phyloP scores from a whole-genome alignment of 495 filamentous ascomycete genomes.

The Penicillium atrosanguineum region DNA sequence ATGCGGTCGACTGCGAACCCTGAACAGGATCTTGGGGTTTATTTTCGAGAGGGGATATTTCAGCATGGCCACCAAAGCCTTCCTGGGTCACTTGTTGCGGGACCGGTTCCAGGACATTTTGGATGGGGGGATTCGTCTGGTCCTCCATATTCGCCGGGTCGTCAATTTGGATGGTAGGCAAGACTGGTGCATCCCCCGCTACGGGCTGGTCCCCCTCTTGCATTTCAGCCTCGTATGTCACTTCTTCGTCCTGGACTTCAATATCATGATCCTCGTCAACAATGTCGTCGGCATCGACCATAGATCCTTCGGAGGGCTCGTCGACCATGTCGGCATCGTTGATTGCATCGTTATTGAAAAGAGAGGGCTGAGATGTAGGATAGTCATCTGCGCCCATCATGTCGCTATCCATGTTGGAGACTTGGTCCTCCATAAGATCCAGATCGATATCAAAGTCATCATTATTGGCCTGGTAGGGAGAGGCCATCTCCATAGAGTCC shows the following conservation, averaged over 20 bases:
- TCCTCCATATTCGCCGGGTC: constrained; percentile 8
- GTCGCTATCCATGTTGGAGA: constrained; percentile 56
- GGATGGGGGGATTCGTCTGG: constrained; percentile 10
- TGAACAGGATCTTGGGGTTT: constrained; percentile 1
- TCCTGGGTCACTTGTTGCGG: background rate
- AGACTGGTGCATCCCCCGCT: constrained; percentile 26
- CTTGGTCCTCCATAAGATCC: constrained; percentile 58
- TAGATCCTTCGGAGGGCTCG: constrained; percentile 42
- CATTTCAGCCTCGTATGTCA: constrained; percentile 43
- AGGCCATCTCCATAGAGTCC: constrained; percentile 56
- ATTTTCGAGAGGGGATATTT: background rate
- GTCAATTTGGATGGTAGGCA: constrained; percentile 30
- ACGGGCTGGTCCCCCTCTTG: constrained; percentile 42
- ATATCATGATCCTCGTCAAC: constrained; percentile 31
- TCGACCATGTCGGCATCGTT: constrained; percentile 53
- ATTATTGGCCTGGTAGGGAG: constrained; percentile 45
- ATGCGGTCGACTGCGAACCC: background rate
- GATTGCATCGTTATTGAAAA: constrained; percentile 27
- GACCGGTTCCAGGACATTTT: constrained; percentile 10
- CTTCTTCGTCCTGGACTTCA: constrained; percentile 37
- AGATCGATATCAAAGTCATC: constrained; percentile 78
- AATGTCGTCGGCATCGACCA: constrained; percentile 37
- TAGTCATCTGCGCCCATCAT: constrained; percentile 56
- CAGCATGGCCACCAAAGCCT: background rate
- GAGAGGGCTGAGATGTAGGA: constrained; percentile 30